Evolutionary conservation across 2,329 filamentous ascomycete species (phyloP), one percentile per base, ranked within the genome.

Genomic region (Curvularia spicifera): DNA sequence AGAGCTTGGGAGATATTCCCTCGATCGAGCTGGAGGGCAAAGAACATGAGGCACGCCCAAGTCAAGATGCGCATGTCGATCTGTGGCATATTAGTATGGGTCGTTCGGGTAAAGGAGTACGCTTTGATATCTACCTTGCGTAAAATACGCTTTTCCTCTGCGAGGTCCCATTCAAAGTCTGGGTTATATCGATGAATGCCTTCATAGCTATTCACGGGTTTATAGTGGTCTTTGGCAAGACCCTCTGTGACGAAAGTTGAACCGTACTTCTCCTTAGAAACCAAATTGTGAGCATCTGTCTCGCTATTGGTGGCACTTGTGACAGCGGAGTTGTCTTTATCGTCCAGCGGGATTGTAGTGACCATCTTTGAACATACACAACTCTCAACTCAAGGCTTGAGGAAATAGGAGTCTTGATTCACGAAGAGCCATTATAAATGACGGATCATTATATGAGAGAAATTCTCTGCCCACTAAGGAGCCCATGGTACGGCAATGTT

Each of bases 121-220:
- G 13, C 15, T 18, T 18, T 6, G 4, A 46, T 73, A 84, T 81
- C 45, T 74, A 85, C 82, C 75, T 83, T 85, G 45, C 83, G 76
- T 9, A 87, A 79, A 1, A 88, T 71, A 46, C 72, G 79, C 68
- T 78, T 81, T 72, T 88, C 86, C 65, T 88, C 86, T 47, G 81
- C 78, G 10, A 78, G 73, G 2, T 82, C 82, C 86, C 86, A 89
- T 45, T 80, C 76, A 45, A 82, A 84, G 1, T 78, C 69, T 0
- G 85, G 85, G 63, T 88, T 85, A 68, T 83, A 88, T 49, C 85
- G 79, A 71, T 88, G 85, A 8, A 79, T 73, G 3, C 85, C 84
- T 66, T 89, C 86, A 64, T 88, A 89, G 6, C 74, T 74, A 1
- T 80, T 79, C n/a, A 85, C 82, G 0, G 84, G 84, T 57, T 79